Evolutionary conservation across 495 filamentous ascomycete species (phyloP), one percentile per base, ranked within the genome.

Genomic region (Ascodesmis nigricans): DNA sequence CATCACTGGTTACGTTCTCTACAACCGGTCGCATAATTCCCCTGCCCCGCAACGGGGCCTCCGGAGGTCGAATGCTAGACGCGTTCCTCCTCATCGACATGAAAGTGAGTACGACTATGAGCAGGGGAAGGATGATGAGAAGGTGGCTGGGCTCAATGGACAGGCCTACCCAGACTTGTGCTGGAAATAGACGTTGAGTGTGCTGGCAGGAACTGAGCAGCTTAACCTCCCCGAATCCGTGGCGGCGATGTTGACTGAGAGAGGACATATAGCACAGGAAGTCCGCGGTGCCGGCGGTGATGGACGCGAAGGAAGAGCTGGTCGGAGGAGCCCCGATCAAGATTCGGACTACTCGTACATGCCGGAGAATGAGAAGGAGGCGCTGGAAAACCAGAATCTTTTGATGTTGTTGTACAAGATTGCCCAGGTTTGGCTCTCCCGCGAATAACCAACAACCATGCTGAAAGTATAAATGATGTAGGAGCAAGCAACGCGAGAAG

Each of bases 391-490:
- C 15, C 66, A 68, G 36, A 69, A 66, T 31, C 31, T 71, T 26
- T 49, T 70, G 10, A 69, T 66, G 26, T 40, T 71, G 5, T 57
- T 71, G 0, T 71, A 68, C 37, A 59, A 64, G 30, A 71, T 71
- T 27, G 67, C 67, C 4, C 66, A 69, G 46, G 66, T 50, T n/a
- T n/a, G n/a, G n/a, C n/a, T n/a, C n/a, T n/a, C n/a, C n/a, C n/a
- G n/a, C n/a, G n/a, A n/a, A 1, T n/a, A 14, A 21, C 9, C 11
- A 6, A 27, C 27, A 17, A 32, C 11, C 28, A 21, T 35, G 21
- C 20, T 29, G 20, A 21, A 29, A 17, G 5, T 11, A 27, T 13
- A 13, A 18, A 1, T 8, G 11, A 6, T 6, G 20, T 15, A 50
- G 49, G 49, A 52, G 11, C 43, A 48, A 47, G 47, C 49, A 3